Base-by-base conservation (phyloP, 2,329 filamentous ascomycete species). In the Gremmenia infestans region DNA sequence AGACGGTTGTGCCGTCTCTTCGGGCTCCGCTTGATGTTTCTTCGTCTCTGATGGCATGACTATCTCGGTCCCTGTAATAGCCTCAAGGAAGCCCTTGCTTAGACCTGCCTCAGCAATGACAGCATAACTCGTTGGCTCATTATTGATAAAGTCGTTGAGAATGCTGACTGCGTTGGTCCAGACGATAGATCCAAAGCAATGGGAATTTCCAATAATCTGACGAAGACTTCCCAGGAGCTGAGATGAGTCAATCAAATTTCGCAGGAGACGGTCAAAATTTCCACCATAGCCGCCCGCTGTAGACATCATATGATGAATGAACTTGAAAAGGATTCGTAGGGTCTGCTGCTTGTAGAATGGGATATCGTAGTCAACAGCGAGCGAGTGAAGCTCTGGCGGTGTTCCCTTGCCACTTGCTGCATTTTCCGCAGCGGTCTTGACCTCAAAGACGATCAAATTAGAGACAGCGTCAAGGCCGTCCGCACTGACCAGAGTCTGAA, bases 101-200 rank as follows among this genome's bases (percentile, higher is more conserved):
- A 99, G 81, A 22, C 91, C 91, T 50, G 94, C 93, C 73, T 99
- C 94, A 14, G 90, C 91, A 62, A 99, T 94, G 23, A 96, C 91
- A 28, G 91, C 88, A 70, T 96, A 99, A 71, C 94, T 99, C 0
- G 94, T 99, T 0, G 94, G 94, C 67, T 99, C 94, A 68, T 97
- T 97, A 73, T 99, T 95, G 66, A 99, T 96, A 72, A 99, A 99
- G 65, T 91, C 93, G 68, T 90, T 94, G 50, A 99, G 77, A 55
- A 97, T 93, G 53, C 87, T 92, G 59, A 96, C 90, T 6, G 91
- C 88, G 70, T 92, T 92, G 49, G 91, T 96, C 94, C 94, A 99
- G 5, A 97, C 91, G 57, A 94, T 87, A 2, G 93, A 94, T 12
- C 94, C 94, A 69, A 92, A 99, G 39, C 86, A 78, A 52, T 78